Conservation (phyloP, 208 protist genomes). For the Porcisia deanei region DNA sequence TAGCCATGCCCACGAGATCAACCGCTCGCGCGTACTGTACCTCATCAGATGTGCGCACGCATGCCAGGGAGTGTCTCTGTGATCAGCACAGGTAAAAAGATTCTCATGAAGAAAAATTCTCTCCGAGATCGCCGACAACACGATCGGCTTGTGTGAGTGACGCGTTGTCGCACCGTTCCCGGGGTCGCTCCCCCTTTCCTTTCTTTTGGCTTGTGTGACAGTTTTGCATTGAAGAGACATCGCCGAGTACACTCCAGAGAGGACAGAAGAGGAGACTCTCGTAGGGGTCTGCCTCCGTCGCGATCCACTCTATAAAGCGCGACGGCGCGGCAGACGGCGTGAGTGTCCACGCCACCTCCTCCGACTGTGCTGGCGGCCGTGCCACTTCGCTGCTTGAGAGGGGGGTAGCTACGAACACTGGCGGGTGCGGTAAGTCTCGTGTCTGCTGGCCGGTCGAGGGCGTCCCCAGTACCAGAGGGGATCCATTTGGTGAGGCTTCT, state of each 20-base stretch:
- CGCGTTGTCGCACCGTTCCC: no score
- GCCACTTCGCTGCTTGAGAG: not conserved
- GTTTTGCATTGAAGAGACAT: not conserved
- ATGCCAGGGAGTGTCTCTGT: no score
- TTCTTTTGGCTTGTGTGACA: no score
- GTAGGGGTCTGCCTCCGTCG: slow-evolving; percentile 53
- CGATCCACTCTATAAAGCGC: slow-evolving; percentile 63
- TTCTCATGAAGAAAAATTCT: no score
- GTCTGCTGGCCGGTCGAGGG: not conserved
- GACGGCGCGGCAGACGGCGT: slow-evolving; percentile 36
- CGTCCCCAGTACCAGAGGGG: not conserved
- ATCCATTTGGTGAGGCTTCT: not conserved
- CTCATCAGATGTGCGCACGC: no score
- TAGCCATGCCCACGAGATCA: no score
- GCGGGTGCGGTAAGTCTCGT: not conserved
- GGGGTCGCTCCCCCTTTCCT: no score
- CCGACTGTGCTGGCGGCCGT: not conserved
- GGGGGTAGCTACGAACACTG: not conserved
- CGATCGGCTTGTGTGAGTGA: no score
- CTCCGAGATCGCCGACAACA: no score
- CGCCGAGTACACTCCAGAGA: not conserved
- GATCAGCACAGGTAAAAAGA: no score
- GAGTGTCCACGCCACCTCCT: slow-evolving; percentile 10
- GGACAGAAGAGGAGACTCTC: slow-evolving; percentile 38
- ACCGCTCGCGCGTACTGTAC: no score